A percentile compares a stretch with the other conserved stretches of the same genome.
phyloP scores from a whole-genome alignment of 75 land plant species.

The Picea glauca region DNA sequence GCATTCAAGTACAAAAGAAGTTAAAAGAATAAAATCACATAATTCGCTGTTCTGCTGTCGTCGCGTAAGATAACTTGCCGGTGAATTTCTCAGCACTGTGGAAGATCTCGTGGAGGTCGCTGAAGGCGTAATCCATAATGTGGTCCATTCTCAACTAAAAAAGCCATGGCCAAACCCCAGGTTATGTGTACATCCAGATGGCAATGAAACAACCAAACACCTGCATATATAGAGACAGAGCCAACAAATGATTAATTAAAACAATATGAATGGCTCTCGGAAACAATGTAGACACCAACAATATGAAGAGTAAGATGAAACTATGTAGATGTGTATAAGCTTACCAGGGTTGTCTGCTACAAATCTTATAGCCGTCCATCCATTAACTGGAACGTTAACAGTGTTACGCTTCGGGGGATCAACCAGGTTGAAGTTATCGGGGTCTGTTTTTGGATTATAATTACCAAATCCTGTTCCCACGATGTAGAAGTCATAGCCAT shows the following conservation, averaged over 20 bases:
- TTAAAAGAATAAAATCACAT: no score
- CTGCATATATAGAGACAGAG: conserved; percentile 5
- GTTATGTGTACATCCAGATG: conserved; percentile 35
- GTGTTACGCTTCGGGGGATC: conserved; percentile 48
- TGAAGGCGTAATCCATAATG: conserved; percentile 12
- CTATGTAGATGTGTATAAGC: no score
- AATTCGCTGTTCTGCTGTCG: no score
- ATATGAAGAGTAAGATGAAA: no score
- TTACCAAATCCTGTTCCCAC: conserved; percentile 56
- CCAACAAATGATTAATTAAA: neutral
- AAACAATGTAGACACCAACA: no score
- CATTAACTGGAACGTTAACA: conserved; percentile 33
- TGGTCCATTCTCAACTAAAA: conserved; percentile 33
- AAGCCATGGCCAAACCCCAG: conserved; percentile 38
- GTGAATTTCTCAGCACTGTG: conserved; percentile 10
- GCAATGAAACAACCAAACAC: conserved; percentile 45
- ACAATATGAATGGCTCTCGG: no score
- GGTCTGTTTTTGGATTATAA: conserved; percentile 29
- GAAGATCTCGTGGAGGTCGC: conserved; percentile 34
- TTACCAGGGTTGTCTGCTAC: conserved; percentile 45
- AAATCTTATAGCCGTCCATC: conserved; percentile 66
- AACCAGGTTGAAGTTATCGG: conserved; percentile 23
- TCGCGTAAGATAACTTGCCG: neutral
- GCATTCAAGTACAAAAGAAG: no score
- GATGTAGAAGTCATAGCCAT: conserved; percentile 72